These are phyloP conservation scores for Betula pendula DNA, from an alignment of 306 rosid genomes.

Conservation along the genomic window DNA sequence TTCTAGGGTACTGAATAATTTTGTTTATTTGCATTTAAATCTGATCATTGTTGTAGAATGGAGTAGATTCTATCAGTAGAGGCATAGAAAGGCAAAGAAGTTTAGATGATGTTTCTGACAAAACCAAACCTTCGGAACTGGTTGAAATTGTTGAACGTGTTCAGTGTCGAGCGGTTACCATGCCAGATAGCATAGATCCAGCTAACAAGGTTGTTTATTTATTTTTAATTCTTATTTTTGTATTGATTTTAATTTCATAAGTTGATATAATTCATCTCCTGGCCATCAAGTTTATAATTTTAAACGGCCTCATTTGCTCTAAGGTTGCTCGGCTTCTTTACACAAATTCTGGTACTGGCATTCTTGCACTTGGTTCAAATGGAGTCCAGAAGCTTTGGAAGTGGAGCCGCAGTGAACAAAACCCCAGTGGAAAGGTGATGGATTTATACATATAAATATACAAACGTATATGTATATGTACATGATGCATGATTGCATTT, in stretches of 20 bases:
- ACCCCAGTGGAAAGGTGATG: slow-evolving; percentile 71
- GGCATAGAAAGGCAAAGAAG: slow-evolving; percentile 58
- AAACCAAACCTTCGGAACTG: slow-evolving; percentile 74
- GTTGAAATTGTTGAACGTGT: slow-evolving; percentile 73
- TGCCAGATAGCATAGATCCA: slow-evolving; percentile 78
- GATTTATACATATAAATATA: not conserved
- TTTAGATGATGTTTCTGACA: slow-evolving; percentile 58
- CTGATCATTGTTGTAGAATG: slow-evolving; percentile 45
- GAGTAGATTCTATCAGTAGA: slow-evolving; percentile 56
- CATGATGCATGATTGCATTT: not conserved
- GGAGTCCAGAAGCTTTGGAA: slow-evolving; percentile 89
- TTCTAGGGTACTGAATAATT: not conserved
- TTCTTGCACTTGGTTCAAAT: slow-evolving; percentile 85
- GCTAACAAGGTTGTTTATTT: slow-evolving; percentile 57
- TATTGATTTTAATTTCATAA: not conserved
- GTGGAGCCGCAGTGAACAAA: slow-evolving; percentile 75
- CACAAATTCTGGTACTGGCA: slow-evolving; percentile 69
- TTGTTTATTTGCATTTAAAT: not conserved
- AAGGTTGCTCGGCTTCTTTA: slow-evolving; percentile 81
- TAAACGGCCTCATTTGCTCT: not conserved
- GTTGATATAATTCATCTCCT: not conserved
- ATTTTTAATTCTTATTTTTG: not conserved
- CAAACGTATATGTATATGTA: not conserved
- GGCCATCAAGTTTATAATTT: not conserved
- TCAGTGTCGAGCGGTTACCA: slow-evolving; percentile 63